Percentiles rank a stretch among this genome's conserved stretches.
phyloP scores from a whole-genome alignment of 768 basidiomycete genomes.

The Pholiota molesta region DNA sequence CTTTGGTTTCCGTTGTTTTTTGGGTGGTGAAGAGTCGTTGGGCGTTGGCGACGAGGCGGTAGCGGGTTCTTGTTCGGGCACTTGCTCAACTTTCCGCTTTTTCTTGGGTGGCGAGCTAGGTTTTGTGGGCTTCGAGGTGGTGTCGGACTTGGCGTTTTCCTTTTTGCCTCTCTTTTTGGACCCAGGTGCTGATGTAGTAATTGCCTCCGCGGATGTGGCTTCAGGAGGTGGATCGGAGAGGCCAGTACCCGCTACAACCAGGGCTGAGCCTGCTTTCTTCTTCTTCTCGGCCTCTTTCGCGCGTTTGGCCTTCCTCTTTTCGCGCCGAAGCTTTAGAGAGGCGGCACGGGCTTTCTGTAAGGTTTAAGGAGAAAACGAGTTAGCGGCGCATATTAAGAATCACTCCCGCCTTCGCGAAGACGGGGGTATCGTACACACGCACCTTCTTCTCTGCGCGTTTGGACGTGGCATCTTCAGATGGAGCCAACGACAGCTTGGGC shows the following conservation, averaged over 20 bases:
- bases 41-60: neutral
- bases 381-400: neutral
- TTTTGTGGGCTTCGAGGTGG: conserved; percentile 5
- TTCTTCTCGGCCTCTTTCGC: conserved; percentile 30
- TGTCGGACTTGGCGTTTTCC: neutral
- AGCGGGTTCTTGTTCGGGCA: neutral
- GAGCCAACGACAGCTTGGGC: conserved; percentile 25
- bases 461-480: conserved; percentile 37
- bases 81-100: conserved; percentile 22
- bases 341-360: conserved; percentile 50
- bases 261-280: conserved; percentile 2
- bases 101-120: conserved; percentile 22
- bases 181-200: neutral
- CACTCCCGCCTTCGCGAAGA: neutral
- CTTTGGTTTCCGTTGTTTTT: conserved; percentile 8
- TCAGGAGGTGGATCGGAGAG: neutral
- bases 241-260: neutral
- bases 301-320: conserved; percentile 49
- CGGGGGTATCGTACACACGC: conserved; percentile 15
- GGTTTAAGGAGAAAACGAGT: neutral
- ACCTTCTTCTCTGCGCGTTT: conserved; percentile 71
- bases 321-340: conserved; percentile 48
- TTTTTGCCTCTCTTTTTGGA: neutral
- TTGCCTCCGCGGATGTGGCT: neutral
- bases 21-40: neutral